Percentiles rank a stretch among this genome's conserved stretches.
phyloP scores from a whole-genome alignment of 805 yeast genomes.

The Pichia nakasei region DNA sequence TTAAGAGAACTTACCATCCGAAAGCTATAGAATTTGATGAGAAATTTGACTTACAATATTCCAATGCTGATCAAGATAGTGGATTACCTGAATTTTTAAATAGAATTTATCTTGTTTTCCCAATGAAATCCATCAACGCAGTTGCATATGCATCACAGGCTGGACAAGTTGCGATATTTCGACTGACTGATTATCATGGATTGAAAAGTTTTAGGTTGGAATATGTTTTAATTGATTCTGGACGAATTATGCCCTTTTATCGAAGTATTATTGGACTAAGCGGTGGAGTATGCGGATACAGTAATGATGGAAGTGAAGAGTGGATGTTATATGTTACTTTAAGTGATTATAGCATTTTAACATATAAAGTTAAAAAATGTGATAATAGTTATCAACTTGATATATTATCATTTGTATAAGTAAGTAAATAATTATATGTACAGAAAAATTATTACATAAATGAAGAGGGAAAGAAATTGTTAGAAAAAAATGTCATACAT shows the following conservation, averaged over 20 bases:
- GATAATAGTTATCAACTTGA: background rate
- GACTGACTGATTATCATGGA: slow-evolving; percentile 36
- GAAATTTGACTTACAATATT: background rate
- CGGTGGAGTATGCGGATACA: background rate
- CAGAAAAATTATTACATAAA: background rate
- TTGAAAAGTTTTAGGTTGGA: slow-evolving; percentile 36
- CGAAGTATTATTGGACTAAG: slow-evolving; percentile 21
- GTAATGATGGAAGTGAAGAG: slow-evolving; percentile 6
- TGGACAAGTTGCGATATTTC: slow-evolving; percentile 34
- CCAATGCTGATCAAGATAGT: too few relatives aligned
- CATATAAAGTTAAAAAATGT: background rate
- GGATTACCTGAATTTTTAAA: slow-evolving; percentile 3
- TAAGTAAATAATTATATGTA: background rate
- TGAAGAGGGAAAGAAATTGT: too few relatives aligned
- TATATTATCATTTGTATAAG: background rate
- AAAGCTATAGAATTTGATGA: background rate
- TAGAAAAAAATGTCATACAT: background rate
- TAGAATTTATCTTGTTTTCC: slow-evolving; percentile 22
- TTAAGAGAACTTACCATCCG: background rate
- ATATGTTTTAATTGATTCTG: slow-evolving; percentile 29
- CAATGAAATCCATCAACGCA: slow-evolving; percentile 34
- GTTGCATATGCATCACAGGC: slow-evolving; percentile 34
- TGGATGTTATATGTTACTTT: slow-evolving; percentile 6
- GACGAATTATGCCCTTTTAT: slow-evolving; percentile 13
- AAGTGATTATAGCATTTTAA: background rate